Evolutionary conservation across 2,329 filamentous ascomycete genomes (phyloP).

Genomic region (Trichoderma arundinaceum): DNA sequence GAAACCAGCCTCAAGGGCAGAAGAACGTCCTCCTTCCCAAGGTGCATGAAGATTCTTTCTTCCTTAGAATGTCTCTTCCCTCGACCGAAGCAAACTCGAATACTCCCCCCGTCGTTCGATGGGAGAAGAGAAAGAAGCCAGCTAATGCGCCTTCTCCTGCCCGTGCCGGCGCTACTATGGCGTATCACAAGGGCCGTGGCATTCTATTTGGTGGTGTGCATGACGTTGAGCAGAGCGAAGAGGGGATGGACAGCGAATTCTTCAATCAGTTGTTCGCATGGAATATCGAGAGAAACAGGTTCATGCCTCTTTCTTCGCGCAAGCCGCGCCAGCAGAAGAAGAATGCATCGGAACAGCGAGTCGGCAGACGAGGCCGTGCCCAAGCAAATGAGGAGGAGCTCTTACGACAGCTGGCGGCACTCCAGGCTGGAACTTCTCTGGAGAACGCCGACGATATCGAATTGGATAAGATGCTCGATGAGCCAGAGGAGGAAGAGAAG

Average conservation of each 20-base stretch:
- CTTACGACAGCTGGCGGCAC: constrained; percentile 80
- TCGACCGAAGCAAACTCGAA: constrained; percentile 68
- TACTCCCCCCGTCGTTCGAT: constrained; percentile 75
- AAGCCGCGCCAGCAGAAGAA: constrained; percentile 71
- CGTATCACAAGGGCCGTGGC: constrained; percentile 89
- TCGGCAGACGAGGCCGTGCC: constrained; percentile 70
- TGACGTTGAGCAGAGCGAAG: constrained; percentile 87
- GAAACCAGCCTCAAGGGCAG: constrained; percentile 63
- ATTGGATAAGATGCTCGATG: constrained; percentile 57
- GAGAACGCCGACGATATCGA: constrained; percentile 58
- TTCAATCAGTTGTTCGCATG: constrained; percentile 91
- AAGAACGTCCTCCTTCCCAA: constrained; percentile 82
- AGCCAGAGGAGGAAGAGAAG: constrained; percentile 61
- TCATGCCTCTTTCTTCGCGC: constrained; percentile 81
- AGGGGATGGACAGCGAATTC: constrained; percentile 96
- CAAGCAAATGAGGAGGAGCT: constrained; percentile 93
- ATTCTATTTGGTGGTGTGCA: constrained; percentile 95
- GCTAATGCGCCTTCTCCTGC: constrained; percentile 84
- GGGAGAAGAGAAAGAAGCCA: constrained; percentile 92
- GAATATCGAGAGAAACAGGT: constrained; percentile 94
- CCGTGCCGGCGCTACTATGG: constrained; percentile 90
- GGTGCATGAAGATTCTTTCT: constrained; percentile 95
- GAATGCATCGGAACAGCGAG: constrained; percentile 60
- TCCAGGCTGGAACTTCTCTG: constrained; percentile 75
- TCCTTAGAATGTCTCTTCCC: constrained; percentile 79